Evolutionary conservation across 1,139 yeast genomes (phyloP), one percentile per base, ranked within the genome.

Genomic region (Yamadazyma sp.): DNA sequence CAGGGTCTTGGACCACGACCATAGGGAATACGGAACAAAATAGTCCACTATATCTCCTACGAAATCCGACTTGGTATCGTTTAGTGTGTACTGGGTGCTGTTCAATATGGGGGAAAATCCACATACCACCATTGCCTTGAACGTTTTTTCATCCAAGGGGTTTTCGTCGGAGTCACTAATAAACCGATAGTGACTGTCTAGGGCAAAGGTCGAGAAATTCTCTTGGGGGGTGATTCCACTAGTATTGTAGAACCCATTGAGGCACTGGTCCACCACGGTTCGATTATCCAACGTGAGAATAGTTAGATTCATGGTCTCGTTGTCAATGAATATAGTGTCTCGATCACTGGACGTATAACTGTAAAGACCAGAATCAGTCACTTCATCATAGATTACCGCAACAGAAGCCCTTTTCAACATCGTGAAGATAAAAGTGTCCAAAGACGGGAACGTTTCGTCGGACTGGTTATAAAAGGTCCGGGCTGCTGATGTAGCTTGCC

Each of bases 91-190:
- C 2, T 29, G 12, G 1, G 65, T 45, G 3, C 73, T 60, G 43
- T 70, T 74, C 16, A 86, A 56, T 1, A 86, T 66, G 0, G 92
- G 86, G 0, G 82, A 67, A 38, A 63, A 71, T 0, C 95, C 95
- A 51, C 83, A 73, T 16, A 59, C 47, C 1, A 81, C 55, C 32
- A 67, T 66, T 2, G 60, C 50, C 21, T 53, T 50, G 27, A 78
- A 61, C 0, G 63, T 52, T 6, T 40, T 41, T 29, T 52, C 54
- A 6, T 62, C 59, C 52, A 69, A 78, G 15, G 61, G 62, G 3
- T 39, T 38, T 8, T 40, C 53, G 6, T 52, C 44, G 33, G 54
- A 44, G 47, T 73, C 80, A 16, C 57, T 40, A 2, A 64, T 56
- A 42, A 64, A 70, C 32, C 76, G 54, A 64, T 80, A 78, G 31